Percentiles rank a stretch among this genome's conserved stretches.
Evolutionary conservation across 2,329 filamentous ascomycete genomes (phyloP).

Genomic region (Botrytis byssoidea): DNA sequence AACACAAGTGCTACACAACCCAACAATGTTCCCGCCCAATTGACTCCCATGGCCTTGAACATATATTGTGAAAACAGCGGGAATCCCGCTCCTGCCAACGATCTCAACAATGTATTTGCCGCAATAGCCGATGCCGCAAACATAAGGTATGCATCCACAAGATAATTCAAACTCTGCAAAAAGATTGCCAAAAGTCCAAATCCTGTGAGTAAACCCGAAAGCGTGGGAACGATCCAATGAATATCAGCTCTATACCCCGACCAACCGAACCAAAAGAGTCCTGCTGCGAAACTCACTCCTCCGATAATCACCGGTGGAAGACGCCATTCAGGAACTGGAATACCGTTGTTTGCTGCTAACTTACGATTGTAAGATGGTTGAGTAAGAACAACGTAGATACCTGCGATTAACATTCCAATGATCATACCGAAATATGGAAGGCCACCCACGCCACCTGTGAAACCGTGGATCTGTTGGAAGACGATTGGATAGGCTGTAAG

Average conservation of each 20-base stretch:
- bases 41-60: constrained; percentile 61
- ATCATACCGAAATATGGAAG: constrained; percentile 87
- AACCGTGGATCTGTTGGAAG: constrained; percentile 70
- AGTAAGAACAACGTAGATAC: constrained; percentile 58
- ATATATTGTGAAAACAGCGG: constrained; percentile 75
- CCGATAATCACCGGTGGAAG: constrained; percentile 61
- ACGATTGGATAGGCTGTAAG: constrained; percentile 82
- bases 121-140: constrained; percentile 75
- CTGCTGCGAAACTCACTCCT: constrained; percentile 58
- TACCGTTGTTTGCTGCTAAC: constrained; percentile 63
- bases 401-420: constrained; percentile 67
- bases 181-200: constrained; percentile 82
- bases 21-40: constrained; percentile 61
- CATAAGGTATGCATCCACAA: constrained; percentile 67
- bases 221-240: constrained; percentile 63
- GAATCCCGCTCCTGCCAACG: constrained; percentile 74
- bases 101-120: constrained; percentile 78
- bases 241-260: constrained; percentile 51
- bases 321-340: constrained; percentile 66
- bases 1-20: constrained; percentile 58
- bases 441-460: constrained; percentile 67
- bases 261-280: constrained; percentile 79
- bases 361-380: constrained; percentile 69
- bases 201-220: constrained; percentile 63
- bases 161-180: constrained; percentile 76